These are phyloP conservation scores for Colletotrichum somersetense DNA, from an alignment of 2,329 filamentous ascomycete genomes.

Conservation along the genomic window DNA sequence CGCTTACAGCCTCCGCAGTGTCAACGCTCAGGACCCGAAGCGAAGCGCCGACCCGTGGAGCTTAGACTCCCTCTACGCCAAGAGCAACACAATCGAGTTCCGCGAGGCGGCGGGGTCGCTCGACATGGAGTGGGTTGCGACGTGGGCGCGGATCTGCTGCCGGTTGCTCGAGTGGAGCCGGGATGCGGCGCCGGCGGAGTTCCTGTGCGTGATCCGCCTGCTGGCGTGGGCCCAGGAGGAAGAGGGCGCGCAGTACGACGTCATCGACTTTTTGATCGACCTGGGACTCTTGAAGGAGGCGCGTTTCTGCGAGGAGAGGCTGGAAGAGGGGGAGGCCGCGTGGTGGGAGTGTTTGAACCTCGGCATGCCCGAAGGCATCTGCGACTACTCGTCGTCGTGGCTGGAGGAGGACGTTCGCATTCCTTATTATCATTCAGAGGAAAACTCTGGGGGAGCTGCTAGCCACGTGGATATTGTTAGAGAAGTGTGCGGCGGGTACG, in stretches of 20 bases:
- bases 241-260: slow-evolving; percentile 49
- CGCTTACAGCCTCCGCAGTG: slow-evolving; percentile 17
- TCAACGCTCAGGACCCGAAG: not conserved
- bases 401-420: not conserved
- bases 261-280: slow-evolving; percentile 53
- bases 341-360: slow-evolving; percentile 45
- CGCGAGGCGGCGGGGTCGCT: slow-evolving; percentile 53
- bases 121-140: slow-evolving; percentile 50
- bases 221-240: slow-evolving; percentile 42
- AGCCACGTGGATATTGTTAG: not conserved
- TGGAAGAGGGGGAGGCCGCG: slow-evolving; percentile 45
- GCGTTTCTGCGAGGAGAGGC: slow-evolving; percentile 44
- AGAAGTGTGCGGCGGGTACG: not conserved
- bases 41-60: not conserved
- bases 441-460: too few species aligned
- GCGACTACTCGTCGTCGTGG: not conserved
- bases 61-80: not conserved
- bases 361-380: not conserved
- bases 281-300: slow-evolving; percentile 51
- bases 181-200: slow-evolving; percentile 48
- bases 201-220: slow-evolving; percentile 47
- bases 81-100: slow-evolving; percentile 51
- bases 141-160: slow-evolving; percentile 52
- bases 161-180: slow-evolving; percentile 48
- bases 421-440: not conserved